Evolutionary conservation across 176 grass and related monocot species (phyloP).

Genomic region (Hordeum marinum): DNA sequence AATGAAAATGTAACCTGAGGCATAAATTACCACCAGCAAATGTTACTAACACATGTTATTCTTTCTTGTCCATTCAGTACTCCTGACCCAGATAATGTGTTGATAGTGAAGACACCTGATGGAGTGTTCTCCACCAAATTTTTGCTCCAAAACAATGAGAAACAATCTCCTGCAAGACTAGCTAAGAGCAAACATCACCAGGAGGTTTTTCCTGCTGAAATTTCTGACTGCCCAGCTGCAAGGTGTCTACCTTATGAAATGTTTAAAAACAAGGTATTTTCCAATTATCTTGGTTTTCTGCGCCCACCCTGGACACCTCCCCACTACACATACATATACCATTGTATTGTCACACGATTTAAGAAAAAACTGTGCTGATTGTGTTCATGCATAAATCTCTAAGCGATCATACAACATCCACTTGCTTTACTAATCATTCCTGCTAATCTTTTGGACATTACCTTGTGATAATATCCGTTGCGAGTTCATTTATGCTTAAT

Average conservation of each 20-base stretch:
- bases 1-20: background rate
- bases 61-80: slow-evolving; percentile 32
- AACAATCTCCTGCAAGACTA: slow-evolving; percentile 45
- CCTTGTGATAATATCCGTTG: background rate
- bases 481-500: background rate
- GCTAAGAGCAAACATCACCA: slow-evolving; percentile 44
- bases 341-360: background rate
- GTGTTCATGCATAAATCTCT: background rate
- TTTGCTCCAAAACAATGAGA: slow-evolving; percentile 54
- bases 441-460: background rate
- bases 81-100: slow-evolving; percentile 64
- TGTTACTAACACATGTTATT: background rate
- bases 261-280: slow-evolving; percentile 56
- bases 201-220: slow-evolving; percentile 29
- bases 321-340: too few relatives aligned
- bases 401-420: background rate
- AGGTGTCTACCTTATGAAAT: slow-evolving; percentile 72
- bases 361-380: background rate
- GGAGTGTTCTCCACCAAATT: slow-evolving; percentile 71
- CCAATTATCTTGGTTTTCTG: background rate
- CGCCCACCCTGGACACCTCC: background rate
- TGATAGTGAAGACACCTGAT: slow-evolving; percentile 64
- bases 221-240: slow-evolving; percentile 50
- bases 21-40: background rate
- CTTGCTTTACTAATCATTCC: background rate